Evolutionary conservation across 1,139 yeast genomes (phyloP).

Genomic region (Pneumocystis carinii): DNA sequence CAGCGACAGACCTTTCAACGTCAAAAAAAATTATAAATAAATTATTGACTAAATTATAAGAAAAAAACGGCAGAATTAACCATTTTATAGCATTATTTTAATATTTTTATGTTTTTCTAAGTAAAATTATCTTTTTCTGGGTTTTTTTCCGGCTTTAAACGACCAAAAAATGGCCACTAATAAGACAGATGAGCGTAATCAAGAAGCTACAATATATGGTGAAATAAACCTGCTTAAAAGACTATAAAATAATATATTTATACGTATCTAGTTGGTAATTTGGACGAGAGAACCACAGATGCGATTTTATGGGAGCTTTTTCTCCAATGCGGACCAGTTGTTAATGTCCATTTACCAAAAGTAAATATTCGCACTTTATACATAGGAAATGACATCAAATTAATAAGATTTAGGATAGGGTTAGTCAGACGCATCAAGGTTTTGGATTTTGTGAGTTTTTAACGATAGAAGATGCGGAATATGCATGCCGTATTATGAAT

Average conservation of each 20-base stretch:
- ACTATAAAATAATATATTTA: background rate
- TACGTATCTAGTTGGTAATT: constrained; percentile 44
- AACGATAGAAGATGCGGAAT: constrained; percentile 49
- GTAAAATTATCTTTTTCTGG: background rate
- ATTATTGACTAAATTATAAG: no score
- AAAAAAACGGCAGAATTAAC: no score
- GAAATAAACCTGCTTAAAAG: background rate
- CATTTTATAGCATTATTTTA: no score
- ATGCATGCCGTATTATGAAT: constrained; percentile 46
- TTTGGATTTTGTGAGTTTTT: constrained; percentile 74
- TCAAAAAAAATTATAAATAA: no score
- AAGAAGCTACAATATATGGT: constrained; percentile 49
- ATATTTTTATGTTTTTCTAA: background rate
- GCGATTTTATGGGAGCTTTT: constrained; percentile 58
- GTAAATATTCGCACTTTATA: constrained; percentile 29
- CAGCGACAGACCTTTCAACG: no score
- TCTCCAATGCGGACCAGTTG: constrained; percentile 70
- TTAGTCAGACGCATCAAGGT: constrained; percentile 32
- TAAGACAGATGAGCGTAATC: constrained; percentile 33
- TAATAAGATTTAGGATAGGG: background rate
- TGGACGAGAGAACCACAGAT: constrained; percentile 62
- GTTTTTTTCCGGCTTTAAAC: background rate
- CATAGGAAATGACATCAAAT: background rate
- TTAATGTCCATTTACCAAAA: constrained; percentile 4
- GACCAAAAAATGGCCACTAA: constrained; percentile 19